Conservation (phyloP, 768 basidiomycete genomes). For the Amanita muscaria region DNA sequence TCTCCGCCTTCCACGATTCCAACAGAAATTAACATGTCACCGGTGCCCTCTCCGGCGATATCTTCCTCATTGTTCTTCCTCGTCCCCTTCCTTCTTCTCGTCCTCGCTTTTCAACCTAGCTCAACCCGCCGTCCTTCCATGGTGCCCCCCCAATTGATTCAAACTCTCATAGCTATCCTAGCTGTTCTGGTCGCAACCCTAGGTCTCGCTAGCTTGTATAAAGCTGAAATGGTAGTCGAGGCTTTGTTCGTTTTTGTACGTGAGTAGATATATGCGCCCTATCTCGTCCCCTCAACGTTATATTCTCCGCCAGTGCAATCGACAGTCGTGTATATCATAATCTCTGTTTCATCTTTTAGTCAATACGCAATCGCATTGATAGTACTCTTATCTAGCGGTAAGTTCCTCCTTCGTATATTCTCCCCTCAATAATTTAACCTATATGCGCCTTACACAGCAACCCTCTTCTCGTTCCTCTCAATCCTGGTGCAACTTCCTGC, state of each 20-base stretch:
- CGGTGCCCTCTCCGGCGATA: conserved; percentile 6
- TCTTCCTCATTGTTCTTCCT: conserved; percentile 14
- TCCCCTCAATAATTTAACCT: conserved; percentile 1
- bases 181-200: conserved; percentile 15
- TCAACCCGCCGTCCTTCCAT: background rate
- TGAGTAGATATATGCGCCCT: conserved; percentile 10
- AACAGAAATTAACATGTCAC: too few relatives aligned
- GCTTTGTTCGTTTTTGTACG: conserved; percentile 17
- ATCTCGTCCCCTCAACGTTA: background rate
- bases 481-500: conserved; percentile 12
- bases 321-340: conserved; percentile 15
- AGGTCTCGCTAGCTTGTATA: conserved; percentile 10
- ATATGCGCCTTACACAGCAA: conserved; percentile 20
- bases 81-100: conserved; percentile 14
- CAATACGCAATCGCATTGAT: conserved; percentile 14
- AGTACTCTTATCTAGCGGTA: conserved; percentile 17
- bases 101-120: conserved; percentile 11
- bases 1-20: background rate
- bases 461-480: conserved; percentile 14
- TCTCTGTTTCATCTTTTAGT: conserved; percentile 11
- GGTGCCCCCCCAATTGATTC: conserved; percentile 10
- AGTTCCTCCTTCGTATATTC: conserved; percentile 10
- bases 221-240: conserved; percentile 13
- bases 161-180: conserved; percentile 13
- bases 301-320: conserved; percentile 12